A percentile compares a stretch with the other conserved stretches of the same genome.
phyloP scores from a whole-genome alignment of 2,329 filamentous ascomycete species.

The Aurifilum marmelostoma region DNA sequence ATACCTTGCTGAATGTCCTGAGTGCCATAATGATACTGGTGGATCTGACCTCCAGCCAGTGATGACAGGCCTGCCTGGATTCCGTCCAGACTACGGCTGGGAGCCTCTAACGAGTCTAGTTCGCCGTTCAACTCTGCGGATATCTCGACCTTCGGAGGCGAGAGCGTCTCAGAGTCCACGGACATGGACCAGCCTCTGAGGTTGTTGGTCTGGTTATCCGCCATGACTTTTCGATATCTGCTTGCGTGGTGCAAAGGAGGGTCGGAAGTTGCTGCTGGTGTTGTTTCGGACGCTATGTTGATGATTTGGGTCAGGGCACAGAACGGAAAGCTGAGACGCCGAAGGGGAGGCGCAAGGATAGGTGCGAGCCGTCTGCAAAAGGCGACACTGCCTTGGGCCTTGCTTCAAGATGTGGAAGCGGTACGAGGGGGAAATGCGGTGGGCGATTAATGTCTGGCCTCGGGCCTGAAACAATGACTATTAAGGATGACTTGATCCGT shows the following conservation, averaged over 20 bases:
- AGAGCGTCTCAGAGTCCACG: background rate
- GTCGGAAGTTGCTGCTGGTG: slow-evolving; percentile 13
- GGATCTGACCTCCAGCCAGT: background rate
- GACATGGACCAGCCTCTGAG: background rate
- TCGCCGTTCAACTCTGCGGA: background rate
- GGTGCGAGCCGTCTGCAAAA: slow-evolving; percentile 9
- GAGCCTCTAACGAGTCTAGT: background rate
- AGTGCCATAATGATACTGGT: background rate
- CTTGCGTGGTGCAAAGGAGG: slow-evolving; percentile 29
- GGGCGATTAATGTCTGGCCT: no score
- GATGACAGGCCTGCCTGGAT: background rate
- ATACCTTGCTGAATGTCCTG: slow-evolving; percentile 11
- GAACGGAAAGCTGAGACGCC: background rate
- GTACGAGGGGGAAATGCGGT: no score
- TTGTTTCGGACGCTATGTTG: slow-evolving; percentile 24
- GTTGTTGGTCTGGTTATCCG: slow-evolving; percentile 7
- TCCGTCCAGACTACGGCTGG: background rate
- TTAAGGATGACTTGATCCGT: slow-evolving; percentile 6
- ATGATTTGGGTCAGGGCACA: background rate
- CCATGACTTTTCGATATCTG: slow-evolving; percentile 12
- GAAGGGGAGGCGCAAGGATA: slow-evolving; percentile 3
- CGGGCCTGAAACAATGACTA: slow-evolving; percentile 28
- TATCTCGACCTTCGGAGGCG: slow-evolving; percentile 9
- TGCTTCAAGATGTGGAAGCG: no score
- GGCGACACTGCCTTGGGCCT: slow-evolving; percentile 12